Evolutionary conservation across 2,329 filamentous ascomycete genomes (phyloP), one percentile per base, ranked within the genome.

Genomic region (Polychaeton citri): DNA sequence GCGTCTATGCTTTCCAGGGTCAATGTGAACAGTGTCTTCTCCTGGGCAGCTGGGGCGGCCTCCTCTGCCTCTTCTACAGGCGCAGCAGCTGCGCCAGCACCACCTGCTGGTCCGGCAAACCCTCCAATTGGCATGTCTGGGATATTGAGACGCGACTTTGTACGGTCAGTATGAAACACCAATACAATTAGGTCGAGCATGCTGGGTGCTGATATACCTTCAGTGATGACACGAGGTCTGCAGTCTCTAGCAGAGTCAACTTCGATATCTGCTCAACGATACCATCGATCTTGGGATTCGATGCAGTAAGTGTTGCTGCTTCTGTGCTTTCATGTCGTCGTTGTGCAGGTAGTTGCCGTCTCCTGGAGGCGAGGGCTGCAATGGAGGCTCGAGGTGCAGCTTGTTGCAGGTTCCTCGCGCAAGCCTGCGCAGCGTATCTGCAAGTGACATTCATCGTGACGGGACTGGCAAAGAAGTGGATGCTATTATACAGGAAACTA

Each of bases 181-280:
- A 21, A 2, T 6, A 8, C n/a, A 28, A 19, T 55, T n/a, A n/a
- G n/a, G n/a, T n/a, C n/a, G n/a, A n/a, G n/a, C n/a, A n/a, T n/a
- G n/a, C n/a, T n/a, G n/a, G n/a, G n/a, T n/a, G n/a, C n/a, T n/a
- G n/a, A n/a, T n/a, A 36, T 65, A 96, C 90, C 82, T 98, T 99
- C 59, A 99, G 70, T 63, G 78, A 85, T 37, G 87, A 78, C 37
- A 99, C 90, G 41, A 99, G 71, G 60, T 96, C 90, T 39, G 92
- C 88, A 26, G 90, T 98, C 74, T 99, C 92, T 53, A 99, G 68
- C 40, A 99, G 72, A 31, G 87, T 98, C 74, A 99, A 80, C 74
- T 90, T 79, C 66, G 88, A 93, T 63, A 99, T 98, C 66, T 98
- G 87, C 61, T 98, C 87, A 55, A 99, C 90, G 56, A 99, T 98